Evolutionary conservation across 257 asterid species (phyloP).

Genomic region (Lycium barbarum): DNA sequence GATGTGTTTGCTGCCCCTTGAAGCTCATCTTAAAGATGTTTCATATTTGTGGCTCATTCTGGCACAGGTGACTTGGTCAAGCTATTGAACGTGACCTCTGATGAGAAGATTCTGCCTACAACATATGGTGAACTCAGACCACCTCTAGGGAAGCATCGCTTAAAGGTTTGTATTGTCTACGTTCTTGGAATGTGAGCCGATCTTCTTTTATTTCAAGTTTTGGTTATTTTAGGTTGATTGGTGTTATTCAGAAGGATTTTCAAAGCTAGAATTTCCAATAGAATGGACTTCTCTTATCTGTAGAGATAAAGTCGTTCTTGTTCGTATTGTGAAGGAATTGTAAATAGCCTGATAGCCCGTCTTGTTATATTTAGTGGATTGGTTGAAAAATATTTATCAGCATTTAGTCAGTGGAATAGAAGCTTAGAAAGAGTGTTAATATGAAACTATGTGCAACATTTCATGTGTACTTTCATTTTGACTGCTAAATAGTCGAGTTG

Average conservation of each 20-base stretch:
- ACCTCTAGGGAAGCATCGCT: conserved; percentile 95
- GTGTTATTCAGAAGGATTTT: conserved; percentile 1
- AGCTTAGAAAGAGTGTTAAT: neutral
- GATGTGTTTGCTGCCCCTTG: conserved; percentile 19
- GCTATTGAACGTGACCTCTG: conserved; percentile 76
- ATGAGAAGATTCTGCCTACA: conserved; percentile 74
- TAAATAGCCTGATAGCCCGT: conserved; percentile 7
- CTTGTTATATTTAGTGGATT: conserved; percentile 16
- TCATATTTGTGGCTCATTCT: conserved; percentile 23
- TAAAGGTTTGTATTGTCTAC: conserved; percentile 62
- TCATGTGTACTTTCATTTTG: neutral
- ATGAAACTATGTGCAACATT: neutral
- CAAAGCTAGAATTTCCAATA: conserved; percentile 12
- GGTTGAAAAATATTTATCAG: conserved; percentile 13
- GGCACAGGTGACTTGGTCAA: conserved; percentile 77
- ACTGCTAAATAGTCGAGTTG: conserved; percentile 21
- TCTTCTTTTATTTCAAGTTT: neutral
- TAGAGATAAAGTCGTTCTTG: conserved; percentile 6
- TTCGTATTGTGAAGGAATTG: conserved; percentile 6
- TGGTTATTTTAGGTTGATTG: neutral
- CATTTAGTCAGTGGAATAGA: neutral
- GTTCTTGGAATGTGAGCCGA: conserved; percentile 8
- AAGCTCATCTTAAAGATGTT: conserved; percentile 15
- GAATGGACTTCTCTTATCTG: neutral
- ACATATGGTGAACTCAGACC: conserved; percentile 95